phyloP scores from a whole-genome alignment of 371 early-diverging fungal species.

The Chytridium lagenaria region DNA sequence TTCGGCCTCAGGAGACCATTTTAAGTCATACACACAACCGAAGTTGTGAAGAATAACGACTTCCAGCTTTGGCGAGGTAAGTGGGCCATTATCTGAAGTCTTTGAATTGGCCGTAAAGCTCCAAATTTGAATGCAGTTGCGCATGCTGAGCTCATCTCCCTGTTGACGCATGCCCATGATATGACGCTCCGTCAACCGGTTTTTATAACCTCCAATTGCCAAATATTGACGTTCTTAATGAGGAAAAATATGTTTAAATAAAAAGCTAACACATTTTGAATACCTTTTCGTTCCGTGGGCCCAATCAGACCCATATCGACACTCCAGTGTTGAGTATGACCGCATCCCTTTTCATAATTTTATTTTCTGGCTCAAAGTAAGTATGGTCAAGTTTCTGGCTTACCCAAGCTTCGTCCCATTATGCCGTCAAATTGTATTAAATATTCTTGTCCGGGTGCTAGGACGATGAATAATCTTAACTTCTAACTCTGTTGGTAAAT shows the following conservation, averaged over 20 bases:
- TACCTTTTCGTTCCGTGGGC: conserved; percentile 53
- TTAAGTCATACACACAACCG: conserved; percentile 60
- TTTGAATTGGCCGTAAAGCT: conserved; percentile 14
- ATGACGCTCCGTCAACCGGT: conserved; percentile 57
- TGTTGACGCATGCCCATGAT: conserved; percentile 48
- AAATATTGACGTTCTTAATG: conserved; percentile 55
- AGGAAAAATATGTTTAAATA: neutral
- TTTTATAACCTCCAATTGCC: conserved; percentile 66
- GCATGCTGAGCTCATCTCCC: conserved; percentile 29
- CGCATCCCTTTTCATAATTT: too few relatives aligned
- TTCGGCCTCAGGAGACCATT: conserved; percentile 61
- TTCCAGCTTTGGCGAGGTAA: conserved; percentile 51
- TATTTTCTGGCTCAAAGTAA: too few relatives aligned
- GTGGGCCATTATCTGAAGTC: neutral
- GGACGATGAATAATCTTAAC: too few relatives aligned
- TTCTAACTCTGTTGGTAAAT: neutral
- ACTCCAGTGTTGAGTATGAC: conserved; percentile 63
- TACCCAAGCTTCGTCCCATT: too few relatives aligned
- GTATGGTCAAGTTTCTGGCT: too few relatives aligned
- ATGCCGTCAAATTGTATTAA: too few relatives aligned
- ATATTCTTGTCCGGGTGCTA: too few relatives aligned
- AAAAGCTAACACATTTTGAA: neutral
- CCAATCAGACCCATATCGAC: conserved; percentile 71
- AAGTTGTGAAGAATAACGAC: conserved; percentile 65
- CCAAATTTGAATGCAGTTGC: conserved; percentile 64